These are phyloP conservation scores for Botryotinia convoluta DNA, from an alignment of 2,329 filamentous ascomycete species.

Conservation along the genomic window DNA sequence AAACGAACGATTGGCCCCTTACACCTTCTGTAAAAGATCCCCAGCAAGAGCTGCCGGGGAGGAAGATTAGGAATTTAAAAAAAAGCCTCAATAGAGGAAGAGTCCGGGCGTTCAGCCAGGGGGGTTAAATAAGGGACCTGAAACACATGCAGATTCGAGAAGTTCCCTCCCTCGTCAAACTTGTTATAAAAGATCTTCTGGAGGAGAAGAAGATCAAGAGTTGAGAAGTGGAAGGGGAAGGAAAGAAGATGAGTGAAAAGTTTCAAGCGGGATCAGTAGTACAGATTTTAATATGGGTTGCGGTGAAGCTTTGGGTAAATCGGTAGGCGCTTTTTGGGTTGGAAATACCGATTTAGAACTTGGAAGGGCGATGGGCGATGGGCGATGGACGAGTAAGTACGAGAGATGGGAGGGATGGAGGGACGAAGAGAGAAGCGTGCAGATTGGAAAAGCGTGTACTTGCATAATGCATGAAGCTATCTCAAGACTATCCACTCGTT, in stretches of 20 bases:
- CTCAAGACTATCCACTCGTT: neutral
- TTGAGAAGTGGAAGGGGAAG: neutral
- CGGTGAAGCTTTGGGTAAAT: conserved; percentile 4
- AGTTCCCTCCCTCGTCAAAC: neutral
- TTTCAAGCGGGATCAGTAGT: neutral
- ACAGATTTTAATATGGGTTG: conserved; percentile 12
- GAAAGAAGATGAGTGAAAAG: neutral
- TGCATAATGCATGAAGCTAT: conserved; percentile 5
- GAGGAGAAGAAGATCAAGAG: neutral
- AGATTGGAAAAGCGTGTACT: neutral
- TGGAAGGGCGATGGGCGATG: neutral
- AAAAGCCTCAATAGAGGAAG: conserved; percentile 9
- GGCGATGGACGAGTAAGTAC: neutral
- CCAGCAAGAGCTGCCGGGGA: neutral
- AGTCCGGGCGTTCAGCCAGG: conserved; percentile 20
- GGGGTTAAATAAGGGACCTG: conserved; percentile 10
- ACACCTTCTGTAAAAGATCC: neutral
- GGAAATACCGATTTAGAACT: neutral
- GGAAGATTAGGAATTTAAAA: conserved; percentile 4
- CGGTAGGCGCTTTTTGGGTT: too few species aligned
- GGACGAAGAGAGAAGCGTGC: neutral
- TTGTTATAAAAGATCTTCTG: neutral
- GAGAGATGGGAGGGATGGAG: neutral
- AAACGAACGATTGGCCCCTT: conserved; percentile 16
- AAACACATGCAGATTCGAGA: conserved; percentile 21